Percentiles rank a stretch among this genome's conserved stretches.
These are phyloP conservation scores for Boletus edulis DNA, from an alignment of 768 basidiomycete genomes.

Conservation along the genomic window DNA sequence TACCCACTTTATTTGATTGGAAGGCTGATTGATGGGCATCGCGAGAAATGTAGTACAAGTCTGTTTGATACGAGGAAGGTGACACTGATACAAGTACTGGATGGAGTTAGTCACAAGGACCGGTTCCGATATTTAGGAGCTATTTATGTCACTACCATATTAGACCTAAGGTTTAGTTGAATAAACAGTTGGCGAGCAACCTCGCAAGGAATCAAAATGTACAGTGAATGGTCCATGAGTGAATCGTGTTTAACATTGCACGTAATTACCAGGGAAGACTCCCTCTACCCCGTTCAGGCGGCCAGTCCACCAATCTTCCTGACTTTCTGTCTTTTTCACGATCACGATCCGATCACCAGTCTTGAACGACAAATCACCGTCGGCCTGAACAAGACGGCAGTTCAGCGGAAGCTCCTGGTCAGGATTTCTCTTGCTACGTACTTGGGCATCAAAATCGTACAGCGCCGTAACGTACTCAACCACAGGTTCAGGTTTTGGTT, in stretches of 20 bases:
- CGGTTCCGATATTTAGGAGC: constrained; percentile 17
- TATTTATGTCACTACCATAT: constrained; percentile 5
- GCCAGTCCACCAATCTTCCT: constrained; percentile 99
- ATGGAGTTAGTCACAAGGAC: neutral
- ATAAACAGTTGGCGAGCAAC: neutral
- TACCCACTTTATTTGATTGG: constrained; percentile 82
- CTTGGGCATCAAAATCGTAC: constrained; percentile 94
- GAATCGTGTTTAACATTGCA: constrained; percentile 19
- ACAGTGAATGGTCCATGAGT: neutral
- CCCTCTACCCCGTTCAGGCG: constrained; percentile 78
- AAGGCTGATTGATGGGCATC: constrained; percentile 74
- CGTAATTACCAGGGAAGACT: constrained; percentile 78
- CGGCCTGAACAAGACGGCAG: constrained; percentile 50
- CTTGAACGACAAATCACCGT: constrained; percentile 88
- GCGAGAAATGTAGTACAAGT: neutral
- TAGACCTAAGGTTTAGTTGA: neutral
- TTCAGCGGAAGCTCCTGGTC: neutral
- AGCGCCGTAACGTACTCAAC: constrained; percentile 84
- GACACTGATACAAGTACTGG: no score
- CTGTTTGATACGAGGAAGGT: no score
- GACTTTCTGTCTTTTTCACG: constrained; percentile 72
- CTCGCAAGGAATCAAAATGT: neutral
- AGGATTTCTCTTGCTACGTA: constrained; percentile 25
- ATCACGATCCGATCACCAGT: constrained; percentile 91
- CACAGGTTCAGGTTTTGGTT: constrained; percentile 66